A percentile compares a stretch with the other conserved stretches of the same genome.
Evolutionary conservation across 192 early-diverging fungal genomes (phyloP).

Genomic region (Chytriomyces confervae): DNA sequence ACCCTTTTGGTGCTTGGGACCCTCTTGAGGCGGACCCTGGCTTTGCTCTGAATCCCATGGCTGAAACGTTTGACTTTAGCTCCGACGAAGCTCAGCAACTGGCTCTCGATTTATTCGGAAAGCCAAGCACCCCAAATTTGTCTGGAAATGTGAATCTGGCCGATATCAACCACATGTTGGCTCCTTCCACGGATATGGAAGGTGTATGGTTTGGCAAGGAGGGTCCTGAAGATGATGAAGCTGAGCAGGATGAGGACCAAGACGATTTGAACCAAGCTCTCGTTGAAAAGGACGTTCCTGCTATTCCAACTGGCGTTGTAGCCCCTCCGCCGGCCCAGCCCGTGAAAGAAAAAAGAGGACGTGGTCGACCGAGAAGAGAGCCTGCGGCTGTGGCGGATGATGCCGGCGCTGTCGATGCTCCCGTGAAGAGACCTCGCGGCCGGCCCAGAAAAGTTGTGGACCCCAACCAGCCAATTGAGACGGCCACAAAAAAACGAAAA

Average conservation of each 20-base stretch:
- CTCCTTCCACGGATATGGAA: no score
- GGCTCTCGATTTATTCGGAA: background rate
- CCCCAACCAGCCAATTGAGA: background rate
- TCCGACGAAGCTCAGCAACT: background rate
- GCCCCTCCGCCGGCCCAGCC: background rate
- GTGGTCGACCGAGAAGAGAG: background rate
- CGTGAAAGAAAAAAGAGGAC: background rate
- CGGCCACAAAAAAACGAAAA: slow-evolving; percentile 23
- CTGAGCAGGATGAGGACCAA: no score
- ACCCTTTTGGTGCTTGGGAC: background rate
- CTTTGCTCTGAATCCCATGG: background rate
- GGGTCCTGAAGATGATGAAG: no score
- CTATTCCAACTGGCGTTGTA: background rate
- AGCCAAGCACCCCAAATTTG: no score
- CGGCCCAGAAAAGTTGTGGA: slow-evolving; percentile 19
- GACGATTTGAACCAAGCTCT: background rate
- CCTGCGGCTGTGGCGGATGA: background rate
- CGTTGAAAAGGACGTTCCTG: background rate
- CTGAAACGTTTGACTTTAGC: background rate
- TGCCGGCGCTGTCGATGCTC: background rate
- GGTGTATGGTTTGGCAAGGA: no score
- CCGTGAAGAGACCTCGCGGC: slow-evolving; percentile 13
- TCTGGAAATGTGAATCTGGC: no score
- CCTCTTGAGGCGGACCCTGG: background rate
- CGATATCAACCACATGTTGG: no score